Evolutionary conservation across 305 asterid species (phyloP), one percentile per base, ranked within the genome.

Genomic region (Fraxinus platypoda): DNA sequence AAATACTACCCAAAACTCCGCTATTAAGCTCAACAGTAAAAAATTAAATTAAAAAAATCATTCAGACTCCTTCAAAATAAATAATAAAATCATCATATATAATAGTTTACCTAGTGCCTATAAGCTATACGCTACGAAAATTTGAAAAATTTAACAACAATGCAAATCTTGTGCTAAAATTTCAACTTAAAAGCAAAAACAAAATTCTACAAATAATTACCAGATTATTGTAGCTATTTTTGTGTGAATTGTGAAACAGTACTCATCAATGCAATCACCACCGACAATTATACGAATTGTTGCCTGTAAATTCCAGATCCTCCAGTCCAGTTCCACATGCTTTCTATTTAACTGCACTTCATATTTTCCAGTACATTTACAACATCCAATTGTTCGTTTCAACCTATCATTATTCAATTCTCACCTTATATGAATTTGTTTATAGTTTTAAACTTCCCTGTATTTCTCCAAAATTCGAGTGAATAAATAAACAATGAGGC

Each of bases 401-500:
- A 66, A 4, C 21, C 37, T 25, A 66, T 66, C 74, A 25, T 66
- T 66, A 25, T 64, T 64, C 73, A 52, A 17, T 64, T 64, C 68
- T 57, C 68, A 19, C 13, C 68, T 57, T 57, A 19, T 6, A 6
- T 21, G 13, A 19, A 57, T 57, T 57, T 57, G 13, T 6, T n/a
- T 57, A 15, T 21, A 57, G 26, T 57, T 57, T 57, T 7, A 57
- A 7, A 57, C 68, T 57, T 57, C 68, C 68, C 23, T 21, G 13
- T n/a, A 57, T 57, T 57, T 57, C 66, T 57, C 28, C 66, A 57
- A 57, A 19, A 66, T 66, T 64, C 35, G 35, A 66, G 31, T 66
- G 2, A 66, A 66, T 66, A 26, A 8, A 28, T 31, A 31, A 70
- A 70, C 30, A 68, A 88, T 86, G 90, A 80, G 90, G 86, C 85